Evolutionary conservation across 371 early-diverging fungal species (phyloP).

Genomic region (Rhizopus microsporus): DNA sequence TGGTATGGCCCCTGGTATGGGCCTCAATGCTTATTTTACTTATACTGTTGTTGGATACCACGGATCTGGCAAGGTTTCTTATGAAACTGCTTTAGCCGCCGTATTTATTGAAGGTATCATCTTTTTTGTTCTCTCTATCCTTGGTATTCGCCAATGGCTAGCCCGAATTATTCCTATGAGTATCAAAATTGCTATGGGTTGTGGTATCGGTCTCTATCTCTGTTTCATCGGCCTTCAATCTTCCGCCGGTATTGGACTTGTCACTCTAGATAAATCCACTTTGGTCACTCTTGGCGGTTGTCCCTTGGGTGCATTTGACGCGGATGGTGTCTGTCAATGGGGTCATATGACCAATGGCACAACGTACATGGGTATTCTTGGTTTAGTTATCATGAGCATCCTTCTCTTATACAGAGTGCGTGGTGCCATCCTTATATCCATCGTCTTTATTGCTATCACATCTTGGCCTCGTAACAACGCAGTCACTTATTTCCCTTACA

Average conservation of each 20-base stretch:
- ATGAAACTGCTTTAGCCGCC: conserved; percentile 72
- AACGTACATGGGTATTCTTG: conserved; percentile 68
- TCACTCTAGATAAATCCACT: conserved; percentile 60
- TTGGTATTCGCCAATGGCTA: conserved; percentile 80
- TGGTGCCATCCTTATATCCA: conserved; percentile 74
- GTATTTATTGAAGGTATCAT: conserved; percentile 81
- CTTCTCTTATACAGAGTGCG: conserved; percentile 66
- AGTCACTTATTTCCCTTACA: conserved; percentile 77
- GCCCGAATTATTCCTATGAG: conserved; percentile 71
- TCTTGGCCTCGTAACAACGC: conserved; percentile 66
- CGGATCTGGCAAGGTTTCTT: conserved; percentile 68
- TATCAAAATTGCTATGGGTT: conserved; percentile 73
- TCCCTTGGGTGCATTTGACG: conserved; percentile 53
- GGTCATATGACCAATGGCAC: conserved; percentile 72
- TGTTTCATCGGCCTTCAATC: conserved; percentile 76
- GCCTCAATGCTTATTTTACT: conserved; percentile 81
- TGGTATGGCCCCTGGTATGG: conserved; percentile 80
- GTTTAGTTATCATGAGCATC: conserved; percentile 68
- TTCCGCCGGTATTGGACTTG: conserved; percentile 78
- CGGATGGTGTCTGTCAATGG: conserved; percentile 49
- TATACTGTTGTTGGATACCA: conserved; percentile 81
- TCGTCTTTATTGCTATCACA: conserved; percentile 67
- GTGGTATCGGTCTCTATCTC: conserved; percentile 79
- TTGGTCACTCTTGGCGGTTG: conserved; percentile 72
- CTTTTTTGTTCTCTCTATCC: conserved; percentile 67